These are phyloP conservation scores for Aphanocladium album DNA, from an alignment of 2,329 filamentous ascomycete species.

Conservation along the genomic window DNA sequence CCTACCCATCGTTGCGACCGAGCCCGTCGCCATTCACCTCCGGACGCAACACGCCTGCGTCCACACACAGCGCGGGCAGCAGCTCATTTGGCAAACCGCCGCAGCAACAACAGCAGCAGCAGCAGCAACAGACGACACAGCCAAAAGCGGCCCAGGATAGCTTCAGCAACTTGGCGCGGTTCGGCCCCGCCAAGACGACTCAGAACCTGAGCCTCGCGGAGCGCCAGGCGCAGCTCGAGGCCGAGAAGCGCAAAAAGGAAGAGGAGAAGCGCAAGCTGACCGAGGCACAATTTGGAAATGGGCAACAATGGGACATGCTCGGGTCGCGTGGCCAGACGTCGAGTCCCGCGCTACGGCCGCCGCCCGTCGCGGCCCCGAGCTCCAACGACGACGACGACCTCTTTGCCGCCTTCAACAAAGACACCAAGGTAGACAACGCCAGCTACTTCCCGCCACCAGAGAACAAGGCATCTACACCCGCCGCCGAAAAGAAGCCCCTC, in stretches of 20 bases:
- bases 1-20: slow-evolving; percentile 48
- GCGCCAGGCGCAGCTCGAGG: slow-evolving; percentile 63
- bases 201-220: slow-evolving; percentile 75
- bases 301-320: slow-evolving; percentile 70
- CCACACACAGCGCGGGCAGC: slow-evolving; percentile 40
- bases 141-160: slow-evolving; percentile 51
- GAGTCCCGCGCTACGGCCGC: slow-evolving; percentile 25
- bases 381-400: slow-evolving; percentile 53
- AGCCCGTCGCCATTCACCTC: slow-evolving; percentile 52
- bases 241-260: slow-evolving; percentile 65
- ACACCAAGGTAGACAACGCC: slow-evolving; percentile 62
- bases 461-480: slow-evolving; percentile 41
- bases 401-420: slow-evolving; percentile 62
- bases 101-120: slow-evolving; percentile 15
- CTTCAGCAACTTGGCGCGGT: slow-evolving; percentile 71
- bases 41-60: slow-evolving; percentile 52
- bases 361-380: slow-evolving; percentile 14
- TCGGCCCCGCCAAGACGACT: slow-evolving; percentile 49
- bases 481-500: slow-evolving; percentile 34
- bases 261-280: slow-evolving; percentile 66
- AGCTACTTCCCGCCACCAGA: slow-evolving; percentile 57
- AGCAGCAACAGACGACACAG: slow-evolving; percentile 22
- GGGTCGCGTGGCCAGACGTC: slow-evolving; percentile 49
- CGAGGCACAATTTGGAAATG: slow-evolving; percentile 72
- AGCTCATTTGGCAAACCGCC: slow-evolving; percentile 38